These are phyloP conservation scores for Boletus reticuloceps DNA, from an alignment of 768 basidiomycete species.

Conservation along the genomic window DNA sequence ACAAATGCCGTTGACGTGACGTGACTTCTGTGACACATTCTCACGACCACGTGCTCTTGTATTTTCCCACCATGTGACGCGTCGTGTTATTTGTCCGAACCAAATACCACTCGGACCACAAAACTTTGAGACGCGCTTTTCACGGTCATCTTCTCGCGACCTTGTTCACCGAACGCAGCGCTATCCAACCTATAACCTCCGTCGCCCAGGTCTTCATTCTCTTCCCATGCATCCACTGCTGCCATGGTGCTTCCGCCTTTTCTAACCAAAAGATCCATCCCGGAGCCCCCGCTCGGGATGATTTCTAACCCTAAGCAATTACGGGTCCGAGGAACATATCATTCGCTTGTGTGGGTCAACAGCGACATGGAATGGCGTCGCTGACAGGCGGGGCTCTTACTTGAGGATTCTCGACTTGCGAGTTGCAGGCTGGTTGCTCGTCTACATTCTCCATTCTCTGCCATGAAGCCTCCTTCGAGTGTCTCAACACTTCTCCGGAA, in stretches of 20 bases:
- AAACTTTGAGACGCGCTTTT: not conserved
- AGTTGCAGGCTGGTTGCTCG: slow-evolving; percentile 14
- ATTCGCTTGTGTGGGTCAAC: slow-evolving; percentile 23
- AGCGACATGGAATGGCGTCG: slow-evolving; percentile 21
- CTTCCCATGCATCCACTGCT: slow-evolving; percentile 22
- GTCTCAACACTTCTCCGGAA: slow-evolving; percentile 54
- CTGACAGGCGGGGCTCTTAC: slow-evolving; percentile 11
- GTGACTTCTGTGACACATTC: slow-evolving; percentile 25
- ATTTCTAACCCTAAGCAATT: slow-evolving; percentile 61
- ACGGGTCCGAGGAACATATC: slow-evolving; percentile 32
- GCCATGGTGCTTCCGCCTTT: slow-evolving; percentile 32
- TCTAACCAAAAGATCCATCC: slow-evolving; percentile 55
- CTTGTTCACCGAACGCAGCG: slow-evolving; percentile 5
- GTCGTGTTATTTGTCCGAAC: slow-evolving; percentile 17
- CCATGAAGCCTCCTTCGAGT: slow-evolving; percentile 38
- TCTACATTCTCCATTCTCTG: slow-evolving; percentile 26
- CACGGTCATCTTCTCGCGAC: slow-evolving; percentile 1
- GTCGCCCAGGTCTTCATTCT: slow-evolving; percentile 49
- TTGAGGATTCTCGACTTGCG: slow-evolving; percentile 7
- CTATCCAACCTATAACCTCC: slow-evolving; percentile 30
- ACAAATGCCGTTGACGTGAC: slow-evolving; percentile 12
- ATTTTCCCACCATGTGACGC: too few species aligned
- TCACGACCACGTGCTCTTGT: slow-evolving; percentile 17
- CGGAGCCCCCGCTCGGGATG: slow-evolving; percentile 35
- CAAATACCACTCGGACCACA: slow-evolving; percentile 18